These are phyloP conservation scores for Leptomonas pyrrhocoris DNA, from an alignment of 208 protist genomes.

Conservation along the genomic window DNA sequence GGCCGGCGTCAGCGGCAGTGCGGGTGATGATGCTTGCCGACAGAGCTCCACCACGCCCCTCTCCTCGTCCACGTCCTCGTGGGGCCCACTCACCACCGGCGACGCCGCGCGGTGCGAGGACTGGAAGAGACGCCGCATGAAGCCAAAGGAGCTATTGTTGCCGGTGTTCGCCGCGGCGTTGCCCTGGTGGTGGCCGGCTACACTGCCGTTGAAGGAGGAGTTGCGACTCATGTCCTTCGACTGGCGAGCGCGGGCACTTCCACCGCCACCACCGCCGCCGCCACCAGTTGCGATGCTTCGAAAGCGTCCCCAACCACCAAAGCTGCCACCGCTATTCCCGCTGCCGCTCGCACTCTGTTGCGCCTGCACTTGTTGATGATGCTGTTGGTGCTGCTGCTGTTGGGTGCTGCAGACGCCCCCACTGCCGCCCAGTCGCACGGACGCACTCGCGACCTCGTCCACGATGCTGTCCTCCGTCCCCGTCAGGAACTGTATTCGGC, in stretches of 20 bases:
- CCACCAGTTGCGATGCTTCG: slow-evolving; percentile 10
- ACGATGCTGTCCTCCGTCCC: slow-evolving; percentile 15
- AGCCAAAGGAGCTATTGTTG: slow-evolving; percentile 23
- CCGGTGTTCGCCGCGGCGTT: not conserved
- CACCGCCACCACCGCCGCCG: not conserved
- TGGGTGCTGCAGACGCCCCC: not conserved
- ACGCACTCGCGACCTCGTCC: not conserved
- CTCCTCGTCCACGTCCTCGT: slow-evolving; percentile 6
- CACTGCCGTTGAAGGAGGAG: slow-evolving; percentile 21
- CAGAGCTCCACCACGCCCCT: not conserved
- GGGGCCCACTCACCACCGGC: not conserved
- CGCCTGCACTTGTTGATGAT: too few relatives aligned
- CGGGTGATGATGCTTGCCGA: not conserved
- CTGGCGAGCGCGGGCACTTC: not conserved
- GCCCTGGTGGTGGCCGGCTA: not conserved
- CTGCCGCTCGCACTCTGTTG: not conserved
- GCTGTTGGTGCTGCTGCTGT: not conserved
- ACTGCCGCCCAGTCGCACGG: slow-evolving; percentile 5
- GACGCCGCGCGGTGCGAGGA: slow-evolving; percentile 4
- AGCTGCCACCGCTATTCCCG: slow-evolving; percentile 12
- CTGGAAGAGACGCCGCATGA: slow-evolving; percentile 30
- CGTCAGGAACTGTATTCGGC: slow-evolving; percentile 28
- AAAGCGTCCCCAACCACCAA: slow-evolving; percentile 15
- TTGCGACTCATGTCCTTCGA: slow-evolving; percentile 17
- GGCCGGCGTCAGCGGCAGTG: not conserved